Conservation (phyloP, 148 eudicot genomes). For the Persicaria tinctoria region DNA sequence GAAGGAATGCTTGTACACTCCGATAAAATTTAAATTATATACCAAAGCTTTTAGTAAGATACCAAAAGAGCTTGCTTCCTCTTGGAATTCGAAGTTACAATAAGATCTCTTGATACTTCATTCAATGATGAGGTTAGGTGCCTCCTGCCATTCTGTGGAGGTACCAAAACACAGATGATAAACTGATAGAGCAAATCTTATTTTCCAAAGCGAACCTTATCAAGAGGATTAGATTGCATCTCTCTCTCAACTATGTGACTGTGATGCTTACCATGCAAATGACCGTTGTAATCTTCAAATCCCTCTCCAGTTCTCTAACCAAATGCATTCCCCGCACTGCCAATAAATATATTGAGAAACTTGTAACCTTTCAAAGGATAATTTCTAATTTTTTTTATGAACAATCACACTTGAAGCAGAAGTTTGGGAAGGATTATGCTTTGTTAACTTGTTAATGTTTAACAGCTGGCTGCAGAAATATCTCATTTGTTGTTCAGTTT, state of each 20-base stretch:
- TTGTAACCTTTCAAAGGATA: too few relatives aligned
- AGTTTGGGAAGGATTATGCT: background rate
- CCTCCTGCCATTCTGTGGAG: conserved; percentile 86
- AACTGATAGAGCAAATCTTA: background rate
- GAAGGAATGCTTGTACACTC: background rate
- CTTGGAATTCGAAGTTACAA: conserved; percentile 70
- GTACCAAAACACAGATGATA: background rate
- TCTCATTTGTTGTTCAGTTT: too few relatives aligned
- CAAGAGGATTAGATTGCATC: background rate
- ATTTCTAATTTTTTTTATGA: too few relatives aligned
- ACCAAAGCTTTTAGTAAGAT: conserved; percentile 16
- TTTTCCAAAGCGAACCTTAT: background rate
- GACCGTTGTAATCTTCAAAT: conserved; percentile 92
- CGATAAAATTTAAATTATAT: background rate
- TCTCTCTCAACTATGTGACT: background rate
- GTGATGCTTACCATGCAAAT: conserved; percentile 81
- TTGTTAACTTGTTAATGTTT: too few relatives aligned
- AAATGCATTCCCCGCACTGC: conserved; percentile 95
- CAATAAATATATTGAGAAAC: conserved; percentile 9
- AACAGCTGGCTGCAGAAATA: too few relatives aligned
- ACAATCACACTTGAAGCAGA: background rate
- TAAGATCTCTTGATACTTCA: conserved; percentile 97
- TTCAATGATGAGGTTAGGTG: conserved; percentile 84
- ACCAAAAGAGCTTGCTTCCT: conserved; percentile 93
- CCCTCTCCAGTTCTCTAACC: conserved; percentile 88